Evolutionary conservation across 1,284 basidiomycete genomes (phyloP).

Genomic region (Trametes hirsuta): DNA sequence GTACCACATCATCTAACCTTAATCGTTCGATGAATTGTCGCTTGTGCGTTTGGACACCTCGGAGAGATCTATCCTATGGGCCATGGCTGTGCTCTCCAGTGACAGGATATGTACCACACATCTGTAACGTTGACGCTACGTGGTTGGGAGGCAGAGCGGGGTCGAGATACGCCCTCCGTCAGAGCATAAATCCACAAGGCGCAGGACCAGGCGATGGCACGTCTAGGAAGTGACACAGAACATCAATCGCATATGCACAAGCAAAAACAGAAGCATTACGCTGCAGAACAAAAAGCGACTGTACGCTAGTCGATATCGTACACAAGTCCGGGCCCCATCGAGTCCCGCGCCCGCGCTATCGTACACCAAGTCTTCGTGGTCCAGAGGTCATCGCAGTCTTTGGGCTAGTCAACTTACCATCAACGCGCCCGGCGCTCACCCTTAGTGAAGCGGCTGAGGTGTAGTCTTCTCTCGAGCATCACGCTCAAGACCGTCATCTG

Average conservation of each 20-base stretch:
- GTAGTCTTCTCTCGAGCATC: constrained; percentile 7
- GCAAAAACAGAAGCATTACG: constrained; percentile 2
- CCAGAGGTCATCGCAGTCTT: neutral
- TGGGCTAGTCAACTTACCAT: neutral
- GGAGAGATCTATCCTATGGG: too few relatives aligned
- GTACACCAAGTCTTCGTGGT: neutral
- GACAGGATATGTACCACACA: too few relatives aligned
- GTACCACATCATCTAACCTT: too few relatives aligned
- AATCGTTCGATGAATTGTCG: too few relatives aligned
- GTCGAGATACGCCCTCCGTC: too few relatives aligned
- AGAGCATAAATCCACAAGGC: too few relatives aligned
- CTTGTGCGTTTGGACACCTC: too few relatives aligned
- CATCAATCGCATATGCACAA: constrained; percentile 5
- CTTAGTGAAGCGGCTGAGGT: constrained; percentile 14
- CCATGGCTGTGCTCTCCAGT: too few relatives aligned
- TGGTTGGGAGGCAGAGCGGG: too few relatives aligned
- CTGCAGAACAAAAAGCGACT: neutral
- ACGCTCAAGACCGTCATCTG: neutral
- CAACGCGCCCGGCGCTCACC: neutral
- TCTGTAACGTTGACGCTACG: too few relatives aligned
- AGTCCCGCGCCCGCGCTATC: neutral
- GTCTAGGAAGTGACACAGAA: too few relatives aligned
- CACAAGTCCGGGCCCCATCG: neutral
- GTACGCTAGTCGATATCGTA: constrained; percentile 12
- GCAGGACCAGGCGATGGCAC: too few relatives aligned